Conservation (phyloP, 2,329 filamentous ascomycete genomes). For the Myriosclerotinia duriaeana region DNA sequence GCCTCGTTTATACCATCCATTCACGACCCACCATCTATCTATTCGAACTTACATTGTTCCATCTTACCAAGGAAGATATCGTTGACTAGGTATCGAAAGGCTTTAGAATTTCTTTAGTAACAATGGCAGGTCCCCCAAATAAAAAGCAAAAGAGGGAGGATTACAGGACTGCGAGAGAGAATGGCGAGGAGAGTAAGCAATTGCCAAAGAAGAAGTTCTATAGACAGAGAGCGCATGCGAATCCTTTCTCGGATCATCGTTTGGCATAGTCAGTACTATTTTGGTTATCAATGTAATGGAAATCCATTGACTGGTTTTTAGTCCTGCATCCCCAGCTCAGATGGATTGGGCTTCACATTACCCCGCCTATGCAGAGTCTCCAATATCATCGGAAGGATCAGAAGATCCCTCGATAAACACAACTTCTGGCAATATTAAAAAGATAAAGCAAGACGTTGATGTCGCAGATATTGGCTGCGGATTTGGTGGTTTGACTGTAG, state of each 20-base stretch:
- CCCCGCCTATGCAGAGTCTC: constrained; percentile 63
- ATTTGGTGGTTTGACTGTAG: constrained; percentile 87
- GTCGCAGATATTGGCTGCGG: constrained; percentile 97
- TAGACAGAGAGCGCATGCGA: constrained; percentile 92
- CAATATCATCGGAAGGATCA: constrained; percentile 38
- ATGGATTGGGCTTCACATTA: constrained; percentile 94
- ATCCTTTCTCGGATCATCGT: constrained; percentile 93
- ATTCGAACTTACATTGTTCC: background rate
- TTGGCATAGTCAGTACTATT: constrained; percentile 71
- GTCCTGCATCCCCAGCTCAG: constrained; percentile 71
- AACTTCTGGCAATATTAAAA: constrained; percentile 25
- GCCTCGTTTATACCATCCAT: constrained; percentile 2
- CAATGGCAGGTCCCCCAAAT: constrained; percentile 48
- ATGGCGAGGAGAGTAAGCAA: constrained; percentile 45
- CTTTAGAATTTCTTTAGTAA: background rate
- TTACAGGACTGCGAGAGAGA: constrained; percentile 57
- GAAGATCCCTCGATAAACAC: constrained; percentile 23
- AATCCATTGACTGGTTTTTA: constrained; percentile 43
- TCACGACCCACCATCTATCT: background rate
- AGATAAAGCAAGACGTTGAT: constrained; percentile 70
- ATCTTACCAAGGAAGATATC: background rate
- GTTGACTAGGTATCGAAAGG: constrained; percentile 16
- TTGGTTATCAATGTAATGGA: constrained; percentile 18
- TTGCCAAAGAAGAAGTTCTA: constrained; percentile 96
- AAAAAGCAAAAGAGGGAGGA: constrained; percentile 66